Percentiles rank a stretch among this genome's conserved stretches.
phyloP scores from a whole-genome alignment of 2,329 filamentous ascomycete genomes.

The Cercospora sp. region DNA sequence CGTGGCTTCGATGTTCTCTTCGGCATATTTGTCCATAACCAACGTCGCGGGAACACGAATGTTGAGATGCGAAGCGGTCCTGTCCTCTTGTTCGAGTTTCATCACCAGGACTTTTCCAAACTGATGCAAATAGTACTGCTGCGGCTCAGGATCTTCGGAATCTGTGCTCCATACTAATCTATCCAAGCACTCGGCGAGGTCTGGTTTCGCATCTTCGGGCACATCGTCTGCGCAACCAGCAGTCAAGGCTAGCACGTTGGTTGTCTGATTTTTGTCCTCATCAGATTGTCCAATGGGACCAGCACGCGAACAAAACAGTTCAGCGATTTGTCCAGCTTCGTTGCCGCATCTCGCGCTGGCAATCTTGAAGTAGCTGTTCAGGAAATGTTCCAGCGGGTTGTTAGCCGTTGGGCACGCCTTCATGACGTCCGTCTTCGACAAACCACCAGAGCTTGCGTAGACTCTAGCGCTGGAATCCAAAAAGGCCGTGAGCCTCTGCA shows the following conservation, averaged over 20 bases:
- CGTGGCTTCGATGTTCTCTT: slow-evolving; percentile 51
- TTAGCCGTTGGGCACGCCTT: slow-evolving; percentile 17
- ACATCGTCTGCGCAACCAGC: slow-evolving; percentile 5
- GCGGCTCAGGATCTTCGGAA: slow-evolving; percentile 25
- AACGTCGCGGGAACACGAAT: slow-evolving; percentile 56
- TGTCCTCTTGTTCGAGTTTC: slow-evolving; percentile 42
- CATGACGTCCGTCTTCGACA: slow-evolving; percentile 40
- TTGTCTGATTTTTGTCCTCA: neutral
- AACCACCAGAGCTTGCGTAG: slow-evolving; percentile 58
- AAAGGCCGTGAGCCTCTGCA: slow-evolving; percentile 63
- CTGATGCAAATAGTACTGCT: slow-evolving; percentile 44
- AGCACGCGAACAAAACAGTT: slow-evolving; percentile 34
- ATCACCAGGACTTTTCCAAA: slow-evolving; percentile 60
- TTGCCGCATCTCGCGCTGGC: slow-evolving; percentile 14
- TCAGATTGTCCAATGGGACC: slow-evolving; percentile 24
- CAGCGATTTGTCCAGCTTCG: slow-evolving; percentile 19
- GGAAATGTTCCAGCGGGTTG: slow-evolving; percentile 27
- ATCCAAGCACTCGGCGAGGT: slow-evolving; percentile 35
- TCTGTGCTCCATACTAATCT: slow-evolving; percentile 37
- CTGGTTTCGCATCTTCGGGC: slow-evolving; percentile 12
- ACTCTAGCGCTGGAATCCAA: slow-evolving; percentile 58
- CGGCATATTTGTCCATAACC: slow-evolving; percentile 62
- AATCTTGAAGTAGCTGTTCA: slow-evolving; percentile 31
- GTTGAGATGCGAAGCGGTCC: slow-evolving; percentile 40
- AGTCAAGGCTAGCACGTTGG: slow-evolving; percentile 2